Base-by-base conservation (phyloP, 169 alveolate species). In the Plasmodium vivax region DNA sequence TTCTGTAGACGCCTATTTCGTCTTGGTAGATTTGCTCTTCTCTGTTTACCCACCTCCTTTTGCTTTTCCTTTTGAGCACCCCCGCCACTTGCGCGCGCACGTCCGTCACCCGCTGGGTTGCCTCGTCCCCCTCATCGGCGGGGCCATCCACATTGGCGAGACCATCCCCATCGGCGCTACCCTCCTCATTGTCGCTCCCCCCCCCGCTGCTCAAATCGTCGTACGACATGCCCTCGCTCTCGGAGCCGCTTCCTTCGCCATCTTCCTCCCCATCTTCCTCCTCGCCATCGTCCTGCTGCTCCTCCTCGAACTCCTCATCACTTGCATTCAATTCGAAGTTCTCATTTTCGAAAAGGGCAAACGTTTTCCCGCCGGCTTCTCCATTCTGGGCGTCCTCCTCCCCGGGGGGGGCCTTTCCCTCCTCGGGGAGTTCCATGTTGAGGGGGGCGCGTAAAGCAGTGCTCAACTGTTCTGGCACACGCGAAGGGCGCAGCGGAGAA, bases 131-230 rank as follows among this genome's bases (percentile, higher is more conserved):
- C 82, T 85, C 95, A 83, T 38, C 87, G 41, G 2, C 41, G 6
- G 41, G 6, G 41, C 41, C 0, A 36, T 92, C 87, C 45, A 82
- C 43, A 94, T 85, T 2, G 51, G 45, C 23, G 51, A 1, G 10
- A 0, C 58, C 41, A n/a, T 81, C 58, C 54, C 9, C 54, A 43
- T 43, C 54, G 74, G 87, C 47, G 94, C 51, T 96, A 97, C 43
- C 85, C 97, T 19, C 96, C 87, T 93, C 95, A 96, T 83, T 94
- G 96, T 74, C 92, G 82, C 93, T 99, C 94, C 54, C 96, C 82
- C 77, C 95, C 97, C 82, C 81, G 79, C 19, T 94, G 94, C 82
- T 96, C 98, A 95, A 95, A 96, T 74, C 95, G 93, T 51, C 93
- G 96, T 90, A 96, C 97, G 77, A 68, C 77, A 68, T 68, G 95